Conservation (phyloP, 306 rosid genomes). For the Lathyrus aphaca region DNA sequence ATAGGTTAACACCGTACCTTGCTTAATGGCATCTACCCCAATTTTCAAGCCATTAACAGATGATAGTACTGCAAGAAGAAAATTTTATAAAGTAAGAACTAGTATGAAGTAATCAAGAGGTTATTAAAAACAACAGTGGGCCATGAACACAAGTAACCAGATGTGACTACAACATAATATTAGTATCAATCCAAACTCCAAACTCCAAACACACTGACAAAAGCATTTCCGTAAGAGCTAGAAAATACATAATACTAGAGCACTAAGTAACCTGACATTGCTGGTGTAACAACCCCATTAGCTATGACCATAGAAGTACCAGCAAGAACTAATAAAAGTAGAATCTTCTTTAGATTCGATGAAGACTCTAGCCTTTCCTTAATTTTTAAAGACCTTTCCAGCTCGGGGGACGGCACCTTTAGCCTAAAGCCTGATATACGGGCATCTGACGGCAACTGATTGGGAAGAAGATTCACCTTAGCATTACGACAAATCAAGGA, state of each 20-base stretch:
- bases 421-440: slow-evolving; percentile 95
- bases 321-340: slow-evolving; percentile 86
- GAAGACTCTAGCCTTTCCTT: slow-evolving; percentile 94
- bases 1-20: slow-evolving; percentile 58
- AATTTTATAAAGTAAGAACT: slow-evolving; percentile 38
- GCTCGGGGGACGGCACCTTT: slow-evolving; percentile 94
- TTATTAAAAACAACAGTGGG: slow-evolving; percentile 30
- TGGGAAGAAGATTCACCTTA: slow-evolving; percentile 98
- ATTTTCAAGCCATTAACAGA: slow-evolving; percentile 85
- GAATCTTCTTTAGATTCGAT: slow-evolving; percentile 77
- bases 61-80: slow-evolving; percentile 70
- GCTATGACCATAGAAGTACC: slow-evolving; percentile 99
- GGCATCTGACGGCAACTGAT: slow-evolving; percentile 94
- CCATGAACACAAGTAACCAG: slow-evolving; percentile 33
- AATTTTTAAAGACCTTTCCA: slow-evolving; percentile 92
- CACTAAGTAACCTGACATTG: slow-evolving; percentile 73
- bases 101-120: slow-evolving; percentile 35
- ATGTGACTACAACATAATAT: slow-evolving; percentile 22
- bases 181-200: slow-evolving; percentile 2
- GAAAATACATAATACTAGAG: slow-evolving; percentile 21
- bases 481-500: slow-evolving; percentile 99
- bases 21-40: slow-evolving; percentile 69
- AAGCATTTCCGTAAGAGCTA: slow-evolving; percentile 32
- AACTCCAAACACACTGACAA: slow-evolving; percentile 28
- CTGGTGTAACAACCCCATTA: slow-evolving; percentile 96